phyloP scores from a whole-genome alignment of 2,329 filamentous ascomycete species.

The Trichoderma hamatum region DNA sequence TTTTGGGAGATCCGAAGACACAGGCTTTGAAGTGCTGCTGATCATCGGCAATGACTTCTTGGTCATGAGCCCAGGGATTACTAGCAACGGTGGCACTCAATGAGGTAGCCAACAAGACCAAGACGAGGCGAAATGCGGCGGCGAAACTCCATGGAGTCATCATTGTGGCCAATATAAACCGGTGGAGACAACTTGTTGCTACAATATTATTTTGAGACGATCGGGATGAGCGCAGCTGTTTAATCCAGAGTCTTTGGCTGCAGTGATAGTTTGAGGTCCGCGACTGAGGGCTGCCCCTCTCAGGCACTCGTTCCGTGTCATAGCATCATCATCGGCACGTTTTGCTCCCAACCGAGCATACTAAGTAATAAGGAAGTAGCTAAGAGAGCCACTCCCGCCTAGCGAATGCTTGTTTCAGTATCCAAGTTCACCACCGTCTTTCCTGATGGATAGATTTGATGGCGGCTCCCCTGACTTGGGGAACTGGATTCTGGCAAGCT shows the following conservation, averaged over 20 bases:
- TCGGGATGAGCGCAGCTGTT: background rate
- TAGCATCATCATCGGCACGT: background rate
- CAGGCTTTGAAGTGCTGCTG: background rate
- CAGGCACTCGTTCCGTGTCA: background rate
- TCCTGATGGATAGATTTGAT: background rate
- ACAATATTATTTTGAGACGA: background rate
- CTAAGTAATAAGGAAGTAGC: background rate
- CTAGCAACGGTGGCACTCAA: background rate
- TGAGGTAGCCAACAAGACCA: background rate
- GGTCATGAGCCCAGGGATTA: background rate
- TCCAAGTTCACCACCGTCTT: background rate
- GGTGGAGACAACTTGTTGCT: background rate
- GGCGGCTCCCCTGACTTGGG: background rate
- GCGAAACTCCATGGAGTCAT: background rate
- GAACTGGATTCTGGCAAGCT: background rate
- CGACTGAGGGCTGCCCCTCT: background rate
- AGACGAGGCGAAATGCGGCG: background rate
- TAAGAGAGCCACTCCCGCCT: constrained; percentile 9
- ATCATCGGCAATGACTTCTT: background rate
- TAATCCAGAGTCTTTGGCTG: no score
- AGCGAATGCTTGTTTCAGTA: background rate
- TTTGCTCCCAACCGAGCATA: background rate
- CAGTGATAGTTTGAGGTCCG: background rate
- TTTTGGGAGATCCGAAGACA: constrained; percentile 18
- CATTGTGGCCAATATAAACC: background rate